phyloP scores from a whole-genome alignment of 176 grass and related monocot species.

The Areca catechu region DNA sequence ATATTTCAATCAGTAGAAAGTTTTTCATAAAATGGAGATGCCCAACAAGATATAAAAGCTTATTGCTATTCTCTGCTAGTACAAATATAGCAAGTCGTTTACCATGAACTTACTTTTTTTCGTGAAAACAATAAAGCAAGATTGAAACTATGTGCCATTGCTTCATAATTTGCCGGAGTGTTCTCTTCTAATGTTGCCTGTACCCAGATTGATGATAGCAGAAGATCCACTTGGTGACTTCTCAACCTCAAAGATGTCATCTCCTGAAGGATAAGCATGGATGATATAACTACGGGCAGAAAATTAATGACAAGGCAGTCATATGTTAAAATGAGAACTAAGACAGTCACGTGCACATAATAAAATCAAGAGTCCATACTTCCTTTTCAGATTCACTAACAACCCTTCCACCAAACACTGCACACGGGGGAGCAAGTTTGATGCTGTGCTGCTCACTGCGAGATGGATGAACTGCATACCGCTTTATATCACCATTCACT shows the following conservation, averaged over 20 bases:
- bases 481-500: constrained; percentile 22
- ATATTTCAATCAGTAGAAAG: too few relatives aligned
- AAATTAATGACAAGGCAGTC: too few relatives aligned
- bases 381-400: background rate
- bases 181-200: constrained; percentile 77
- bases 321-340: too few relatives aligned
- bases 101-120: constrained; percentile 49
- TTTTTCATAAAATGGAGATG: too few relatives aligned
- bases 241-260: constrained; percentile 70
- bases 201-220: constrained; percentile 92
- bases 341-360: background rate
- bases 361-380: constrained; percentile 4
- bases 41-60: too few relatives aligned
- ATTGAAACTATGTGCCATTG: constrained; percentile 67
- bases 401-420: background rate
- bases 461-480: constrained; percentile 18
- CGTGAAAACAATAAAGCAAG: constrained; percentile 56
- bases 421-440: background rate
- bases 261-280: constrained; percentile 33
- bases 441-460: constrained; percentile 12
- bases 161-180: constrained; percentile 72
- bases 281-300: too few relatives aligned
- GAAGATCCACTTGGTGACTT: constrained; percentile 61
- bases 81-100: too few relatives aligned
- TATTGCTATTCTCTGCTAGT: background rate